Percentiles rank a stretch among this genome's conserved stretches.
Conservation (phyloP, 2,329 filamentous ascomycete genomes). For the Dactylellina parvicollis region DNA sequence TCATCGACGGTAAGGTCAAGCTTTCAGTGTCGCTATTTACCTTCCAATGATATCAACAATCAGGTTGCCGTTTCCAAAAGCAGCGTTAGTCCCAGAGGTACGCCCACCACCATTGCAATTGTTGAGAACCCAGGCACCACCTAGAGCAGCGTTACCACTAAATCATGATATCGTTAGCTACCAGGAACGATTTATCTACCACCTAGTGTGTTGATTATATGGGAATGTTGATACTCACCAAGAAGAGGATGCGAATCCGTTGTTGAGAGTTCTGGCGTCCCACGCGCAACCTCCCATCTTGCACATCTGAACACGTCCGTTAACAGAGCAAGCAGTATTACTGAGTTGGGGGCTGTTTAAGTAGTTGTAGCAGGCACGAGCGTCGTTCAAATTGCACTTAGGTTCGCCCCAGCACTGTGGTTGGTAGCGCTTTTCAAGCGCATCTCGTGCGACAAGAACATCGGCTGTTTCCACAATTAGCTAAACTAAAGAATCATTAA, state of each 20-base stretch:
- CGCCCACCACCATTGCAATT: constrained; percentile 23
- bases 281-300: constrained; percentile 33
- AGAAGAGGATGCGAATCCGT: constrained; percentile 31
- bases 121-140: constrained; percentile 41
- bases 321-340: constrained; percentile 17
- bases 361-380: constrained; percentile 44
- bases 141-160: constrained; percentile 27
- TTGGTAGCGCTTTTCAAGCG: constrained; percentile 29
- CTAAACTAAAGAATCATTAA: not conserved
- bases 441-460: constrained; percentile 10
- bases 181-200: not conserved
- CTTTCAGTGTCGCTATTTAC: too few relatives aligned
- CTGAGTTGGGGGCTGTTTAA: constrained; percentile 48
- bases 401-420: constrained; percentile 42
- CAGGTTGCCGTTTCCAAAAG: constrained; percentile 41
- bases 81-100: constrained; percentile 38
- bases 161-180: not conserved
- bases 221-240: constrained; percentile 1
- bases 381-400: constrained; percentile 27
- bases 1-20: too few relatives aligned
- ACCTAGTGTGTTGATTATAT: not conserved
- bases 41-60: constrained; percentile 37
- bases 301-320: constrained; percentile 28
- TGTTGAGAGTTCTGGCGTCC: constrained; percentile 36
- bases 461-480: constrained; percentile 6